Evolutionary conservation across 164 flowering plant genomes (phyloP).

Genomic region (Kingdonia uniflora): DNA sequence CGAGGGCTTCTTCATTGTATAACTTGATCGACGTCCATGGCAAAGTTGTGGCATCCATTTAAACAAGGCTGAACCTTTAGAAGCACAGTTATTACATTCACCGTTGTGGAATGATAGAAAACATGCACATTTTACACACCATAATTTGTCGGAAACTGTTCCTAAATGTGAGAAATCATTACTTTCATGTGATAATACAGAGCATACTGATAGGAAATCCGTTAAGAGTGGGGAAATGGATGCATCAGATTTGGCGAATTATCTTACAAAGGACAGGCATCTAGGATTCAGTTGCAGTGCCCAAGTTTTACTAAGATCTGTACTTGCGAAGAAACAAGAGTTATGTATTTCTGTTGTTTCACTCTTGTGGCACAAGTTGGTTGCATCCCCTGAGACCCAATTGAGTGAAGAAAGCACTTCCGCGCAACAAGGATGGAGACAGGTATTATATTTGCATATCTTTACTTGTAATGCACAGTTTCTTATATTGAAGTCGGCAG

Average conservation of each 20-base stretch:
- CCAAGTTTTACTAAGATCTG: constrained; percentile 60
- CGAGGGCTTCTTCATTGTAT: constrained; percentile 77
- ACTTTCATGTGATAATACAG: constrained; percentile 26
- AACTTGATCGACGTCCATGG: constrained; percentile 85
- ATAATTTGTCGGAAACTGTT: constrained; percentile 18
- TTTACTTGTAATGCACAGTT: neutral
- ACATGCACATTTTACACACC: constrained; percentile 18
- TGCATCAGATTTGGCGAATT: constrained; percentile 94
- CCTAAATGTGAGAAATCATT: constrained; percentile 26
- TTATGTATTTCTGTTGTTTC: constrained; percentile 92
- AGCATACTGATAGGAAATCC: constrained; percentile 31
- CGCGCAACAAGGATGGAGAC: constrained; percentile 99
- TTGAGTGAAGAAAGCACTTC: constrained; percentile 86
- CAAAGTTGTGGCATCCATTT: constrained; percentile 86
- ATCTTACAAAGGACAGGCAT: constrained; percentile 80
- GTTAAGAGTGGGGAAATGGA: constrained; percentile 53
- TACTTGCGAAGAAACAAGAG: constrained; percentile 79
- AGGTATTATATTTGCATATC: constrained; percentile 37
- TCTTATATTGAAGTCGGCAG: too few relatives aligned
- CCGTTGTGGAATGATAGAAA: constrained; percentile 44
- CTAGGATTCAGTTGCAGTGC: constrained; percentile 73
- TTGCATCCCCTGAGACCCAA: constrained; percentile 83
- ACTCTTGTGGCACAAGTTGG: constrained; percentile 82
- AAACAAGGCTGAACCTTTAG: constrained; percentile 80
- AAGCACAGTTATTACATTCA: constrained; percentile 49